phyloP scores from a whole-genome alignment of 2,329 filamentous ascomycete genomes.

The Talaromyces sp. region DNA sequence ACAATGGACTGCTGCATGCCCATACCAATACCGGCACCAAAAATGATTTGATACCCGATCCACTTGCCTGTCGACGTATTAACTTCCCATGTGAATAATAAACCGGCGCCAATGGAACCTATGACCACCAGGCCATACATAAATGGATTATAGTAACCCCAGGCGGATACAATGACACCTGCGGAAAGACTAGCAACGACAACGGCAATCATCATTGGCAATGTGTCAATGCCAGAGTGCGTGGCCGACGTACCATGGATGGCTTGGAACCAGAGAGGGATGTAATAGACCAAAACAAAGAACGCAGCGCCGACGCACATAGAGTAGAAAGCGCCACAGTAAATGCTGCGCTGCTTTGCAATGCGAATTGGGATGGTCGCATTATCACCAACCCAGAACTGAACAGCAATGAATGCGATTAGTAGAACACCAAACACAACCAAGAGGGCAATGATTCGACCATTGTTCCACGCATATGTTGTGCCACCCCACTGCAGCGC shows the following conservation, averaged over 20 bases:
- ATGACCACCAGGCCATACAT: slow-evolving; percentile 2
- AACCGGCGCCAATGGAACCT: slow-evolving; percentile 16
- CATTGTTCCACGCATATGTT: slow-evolving; percentile 31
- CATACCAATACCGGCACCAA: slow-evolving; percentile 22
- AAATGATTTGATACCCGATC: slow-evolving; percentile 30
- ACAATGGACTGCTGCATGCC: slow-evolving; percentile 24
- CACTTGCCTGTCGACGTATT: slow-evolving; percentile 20
- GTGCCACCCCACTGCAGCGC: slow-evolving; percentile 45
- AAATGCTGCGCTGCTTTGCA: slow-evolving; percentile 34
- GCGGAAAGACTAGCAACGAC: not conserved
- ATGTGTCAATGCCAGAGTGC: slow-evolving; percentile 37
- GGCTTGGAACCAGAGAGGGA: slow-evolving; percentile 46
- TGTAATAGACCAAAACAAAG: slow-evolving; percentile 40
- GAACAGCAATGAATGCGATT: slow-evolving; percentile 30
- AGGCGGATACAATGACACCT: not conserved
- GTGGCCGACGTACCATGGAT: slow-evolving; percentile 29
- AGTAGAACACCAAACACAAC: slow-evolving; percentile 39
- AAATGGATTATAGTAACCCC: slow-evolving; percentile 10
- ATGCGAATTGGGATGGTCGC: slow-evolving; percentile 29
- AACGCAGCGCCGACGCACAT: slow-evolving; percentile 34
- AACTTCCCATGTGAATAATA: slow-evolving; percentile 18
- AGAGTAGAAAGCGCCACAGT: slow-evolving; percentile 27
- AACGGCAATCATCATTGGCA: slow-evolving; percentile 24
- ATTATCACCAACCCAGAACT: slow-evolving; percentile 36
- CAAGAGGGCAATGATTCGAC: slow-evolving; percentile 42